phyloP scores from a whole-genome alignment of 176 grass and related monocot species.

The Rhynchospora breviuscula region DNA sequence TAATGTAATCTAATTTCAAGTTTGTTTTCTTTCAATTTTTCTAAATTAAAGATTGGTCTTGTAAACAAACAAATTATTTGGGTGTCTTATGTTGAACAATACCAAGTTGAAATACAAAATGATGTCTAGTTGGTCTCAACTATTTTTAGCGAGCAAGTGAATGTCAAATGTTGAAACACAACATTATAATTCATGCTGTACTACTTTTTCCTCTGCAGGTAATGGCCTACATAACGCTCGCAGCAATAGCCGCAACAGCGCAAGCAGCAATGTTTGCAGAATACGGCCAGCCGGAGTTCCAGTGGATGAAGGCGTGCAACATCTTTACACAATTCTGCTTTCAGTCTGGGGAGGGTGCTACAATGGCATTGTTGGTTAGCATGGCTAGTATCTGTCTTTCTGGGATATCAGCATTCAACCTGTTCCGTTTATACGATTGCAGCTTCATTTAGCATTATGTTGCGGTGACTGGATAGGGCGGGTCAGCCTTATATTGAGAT shows the following conservation, averaged over 20 bases:
- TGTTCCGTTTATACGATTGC: slow-evolving; percentile 74
- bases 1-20: slow-evolving; percentile 14
- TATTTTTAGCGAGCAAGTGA: background rate
- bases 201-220: slow-evolving; percentile 28
- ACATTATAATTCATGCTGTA: background rate
- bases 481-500: background rate
- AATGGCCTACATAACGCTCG: slow-evolving; percentile 55
- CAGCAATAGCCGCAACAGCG: slow-evolving; percentile 48
- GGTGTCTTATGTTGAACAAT: no score
- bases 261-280: slow-evolving; percentile 51
- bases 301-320: slow-evolving; percentile 92
- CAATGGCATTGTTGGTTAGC: slow-evolving; percentile 43
- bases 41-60: background rate
- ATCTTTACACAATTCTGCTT: slow-evolving; percentile 70
- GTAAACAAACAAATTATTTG: background rate
- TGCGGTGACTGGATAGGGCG: background rate
- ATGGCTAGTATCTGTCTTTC: slow-evolving; percentile 40
- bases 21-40: background rate
- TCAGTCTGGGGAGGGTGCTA: slow-evolving; percentile 42
- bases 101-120: no score
- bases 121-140: background rate
- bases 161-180: background rate
- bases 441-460: background rate
- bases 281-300: slow-evolving; percentile 62
- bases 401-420: slow-evolving; percentile 71